phyloP scores from a whole-genome alignment of 2,329 filamentous ascomycete species.

The Colletotrichum noveboracense region DNA sequence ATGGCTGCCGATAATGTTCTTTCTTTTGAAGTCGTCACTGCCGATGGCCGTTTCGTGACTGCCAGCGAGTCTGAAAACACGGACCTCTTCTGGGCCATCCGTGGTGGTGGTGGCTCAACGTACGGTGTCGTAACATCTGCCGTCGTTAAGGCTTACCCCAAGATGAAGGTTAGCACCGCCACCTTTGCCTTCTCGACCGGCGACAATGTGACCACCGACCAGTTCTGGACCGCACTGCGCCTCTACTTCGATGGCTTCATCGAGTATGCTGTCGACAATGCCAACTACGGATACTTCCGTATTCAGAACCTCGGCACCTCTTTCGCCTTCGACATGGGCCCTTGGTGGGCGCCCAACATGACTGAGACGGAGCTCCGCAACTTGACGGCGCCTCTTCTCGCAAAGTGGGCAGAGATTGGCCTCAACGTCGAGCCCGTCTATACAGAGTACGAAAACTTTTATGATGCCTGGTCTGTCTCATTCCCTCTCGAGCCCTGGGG shows the following conservation, averaged over 20 bases:
- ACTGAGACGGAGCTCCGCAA: conserved; percentile 37
- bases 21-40: conserved; percentile 62
- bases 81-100: conserved; percentile 70
- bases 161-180: conserved; percentile 46
- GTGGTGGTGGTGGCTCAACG: conserved; percentile 51
- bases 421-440: conserved; percentile 30
- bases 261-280: conserved; percentile 27
- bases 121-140: conserved; percentile 60
- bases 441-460: conserved; percentile 28
- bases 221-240: conserved; percentile 33
- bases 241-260: conserved; percentile 30
- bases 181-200: conserved; percentile 42
- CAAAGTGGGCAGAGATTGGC: conserved; percentile 34
- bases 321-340: conserved; percentile 35
- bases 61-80: conserved; percentile 57
- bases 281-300: conserved; percentile 30
- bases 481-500: conserved; percentile 29
- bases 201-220: conserved; percentile 24
- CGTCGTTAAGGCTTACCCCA: conserved; percentile 55
- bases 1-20: conserved; percentile 67
- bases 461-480: conserved; percentile 29
- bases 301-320: conserved; percentile 27
- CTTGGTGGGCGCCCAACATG: conserved; percentile 32
- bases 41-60: conserved; percentile 52
- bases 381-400: conserved; percentile 37